Base-by-base conservation (phyloP, 352 stramenopile species). In the Pythium folliculosum region DNA sequence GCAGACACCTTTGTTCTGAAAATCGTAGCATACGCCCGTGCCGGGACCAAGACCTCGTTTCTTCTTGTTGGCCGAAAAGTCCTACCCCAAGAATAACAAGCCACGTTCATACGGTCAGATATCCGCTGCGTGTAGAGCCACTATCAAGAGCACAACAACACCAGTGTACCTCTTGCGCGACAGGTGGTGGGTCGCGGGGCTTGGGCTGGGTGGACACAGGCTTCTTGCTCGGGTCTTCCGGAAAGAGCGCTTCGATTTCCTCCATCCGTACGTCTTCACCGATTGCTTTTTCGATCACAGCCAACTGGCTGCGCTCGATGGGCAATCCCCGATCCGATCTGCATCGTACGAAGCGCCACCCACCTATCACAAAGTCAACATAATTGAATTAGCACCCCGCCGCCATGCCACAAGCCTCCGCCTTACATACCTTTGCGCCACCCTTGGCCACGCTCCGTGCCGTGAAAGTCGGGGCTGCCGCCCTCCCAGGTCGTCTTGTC, bases 1-100 rank as follows among this genome's bases (percentile, higher is more conserved):
- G 25, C 88, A 95, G 10, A 92, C 80, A 13, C 88, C 88, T 51
- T 95, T 95, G 72, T 95, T 95, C 65, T 95, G 88, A 48, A 95
- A 95, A 37, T 95, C 88, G 65, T 95, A 95, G 64, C 88, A 95
- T 35, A 95, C 88, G 44, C 88, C 88, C 43, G 83, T 91, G 47
- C 88, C 86, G 47, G 82, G 57, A 27, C 71, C 67, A 49, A 64
- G 43, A 5, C 78, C 69, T 54, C 82, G 80, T 69, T 91, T 94
- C 64, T 92, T 94, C 72, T 90, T 94, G 44, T 50, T 76, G 16
- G 76, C 63, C 35, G 76, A 79, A 40, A 86, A 89, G 0, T 91
- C 84, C 81, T 93, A 5, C 21, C 5, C 47, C 12, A 47, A 47
- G 13, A 47, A 32, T 32, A 32, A 2, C 27, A 32, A 6, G 27